A percentile compares a stretch with the other conserved stretches of the same genome.
Conservation (phyloP, 345 rosid genomes). For the Eucalyptus curtisii region DNA sequence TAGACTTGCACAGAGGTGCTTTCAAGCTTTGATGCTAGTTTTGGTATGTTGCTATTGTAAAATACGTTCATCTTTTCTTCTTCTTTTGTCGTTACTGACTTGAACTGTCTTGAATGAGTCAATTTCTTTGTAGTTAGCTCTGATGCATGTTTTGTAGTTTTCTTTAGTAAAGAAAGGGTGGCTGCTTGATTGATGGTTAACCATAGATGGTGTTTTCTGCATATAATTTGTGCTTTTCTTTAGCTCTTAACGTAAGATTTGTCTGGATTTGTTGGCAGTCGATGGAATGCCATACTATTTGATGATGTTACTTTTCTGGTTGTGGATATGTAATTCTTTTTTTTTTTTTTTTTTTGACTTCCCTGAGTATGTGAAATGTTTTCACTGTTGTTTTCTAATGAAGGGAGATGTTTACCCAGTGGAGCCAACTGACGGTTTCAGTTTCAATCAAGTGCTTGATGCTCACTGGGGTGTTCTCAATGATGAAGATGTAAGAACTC, state of each 20-base stretch:
- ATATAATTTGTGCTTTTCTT: neutral
- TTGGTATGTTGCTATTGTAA: neutral
- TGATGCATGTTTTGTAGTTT: neutral
- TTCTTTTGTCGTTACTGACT: neutral
- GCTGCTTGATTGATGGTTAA: neutral
- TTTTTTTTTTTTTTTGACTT: neutral
- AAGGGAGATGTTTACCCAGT: slow-evolving; percentile 98
- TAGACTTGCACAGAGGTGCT: neutral
- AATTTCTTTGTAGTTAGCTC: neutral
- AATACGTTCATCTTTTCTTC: neutral
- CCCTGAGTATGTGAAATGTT: neutral
- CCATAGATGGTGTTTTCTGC: neutral
- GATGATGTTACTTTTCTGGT: neutral
- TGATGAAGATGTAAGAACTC: slow-evolving; percentile 73
- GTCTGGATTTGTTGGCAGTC: neutral
- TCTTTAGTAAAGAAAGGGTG: neutral
- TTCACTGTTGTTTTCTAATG: neutral
- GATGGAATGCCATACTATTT: neutral
- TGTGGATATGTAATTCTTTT: neutral
- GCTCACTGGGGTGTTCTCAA: slow-evolving; percentile 93
- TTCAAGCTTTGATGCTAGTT: neutral
- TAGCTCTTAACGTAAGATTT: neutral
- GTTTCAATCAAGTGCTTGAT: slow-evolving; percentile 56
- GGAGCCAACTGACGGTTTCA: slow-evolving; percentile 44
- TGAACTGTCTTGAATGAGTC: neutral